Evolutionary conservation across 805 yeast species (phyloP).

Genomic region (Schwanniomyces yamadae): DNA sequence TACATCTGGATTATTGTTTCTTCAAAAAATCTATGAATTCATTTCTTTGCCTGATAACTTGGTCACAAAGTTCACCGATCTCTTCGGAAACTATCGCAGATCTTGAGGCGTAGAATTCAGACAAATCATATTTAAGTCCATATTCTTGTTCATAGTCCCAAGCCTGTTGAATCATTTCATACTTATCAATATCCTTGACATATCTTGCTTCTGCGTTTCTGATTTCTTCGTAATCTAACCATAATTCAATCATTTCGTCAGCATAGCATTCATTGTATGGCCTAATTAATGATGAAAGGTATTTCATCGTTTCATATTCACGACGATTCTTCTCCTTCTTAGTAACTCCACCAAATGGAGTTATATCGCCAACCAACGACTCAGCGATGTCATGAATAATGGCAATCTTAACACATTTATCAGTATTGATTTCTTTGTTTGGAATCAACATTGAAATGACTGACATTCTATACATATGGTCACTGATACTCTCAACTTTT

Average conservation of each 20-base stretch:
- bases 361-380: conserved; percentile 89
- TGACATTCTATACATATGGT: conserved; percentile 95
- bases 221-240: conserved; percentile 89
- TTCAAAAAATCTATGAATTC: conserved; percentile 10
- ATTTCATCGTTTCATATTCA: conserved; percentile 71
- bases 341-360: conserved; percentile 66
- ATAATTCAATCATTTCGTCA: conserved; percentile 61
- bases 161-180: conserved; percentile 79
- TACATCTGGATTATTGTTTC: too few relatives aligned
- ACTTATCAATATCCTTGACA: conserved; percentile 93
- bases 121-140: conserved; percentile 56
- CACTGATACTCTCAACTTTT: conserved; percentile 73
- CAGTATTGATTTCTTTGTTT: conserved; percentile 51
- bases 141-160: conserved; percentile 77
- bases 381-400: conserved; percentile 94
- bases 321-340: conserved; percentile 83
- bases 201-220: conserved; percentile 79
- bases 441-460: conserved; percentile 72
- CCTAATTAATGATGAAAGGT: conserved; percentile 56
- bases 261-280: conserved; percentile 68
- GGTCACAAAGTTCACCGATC: conserved; percentile 67
- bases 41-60: conserved; percentile 22
- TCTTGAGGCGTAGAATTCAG: conserved; percentile 68
- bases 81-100: conserved; percentile 66
- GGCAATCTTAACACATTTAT: conserved; percentile 80